Conservation (phyloP, 2,329 filamentous ascomycete species). For the Alternaria brassicae region DNA sequence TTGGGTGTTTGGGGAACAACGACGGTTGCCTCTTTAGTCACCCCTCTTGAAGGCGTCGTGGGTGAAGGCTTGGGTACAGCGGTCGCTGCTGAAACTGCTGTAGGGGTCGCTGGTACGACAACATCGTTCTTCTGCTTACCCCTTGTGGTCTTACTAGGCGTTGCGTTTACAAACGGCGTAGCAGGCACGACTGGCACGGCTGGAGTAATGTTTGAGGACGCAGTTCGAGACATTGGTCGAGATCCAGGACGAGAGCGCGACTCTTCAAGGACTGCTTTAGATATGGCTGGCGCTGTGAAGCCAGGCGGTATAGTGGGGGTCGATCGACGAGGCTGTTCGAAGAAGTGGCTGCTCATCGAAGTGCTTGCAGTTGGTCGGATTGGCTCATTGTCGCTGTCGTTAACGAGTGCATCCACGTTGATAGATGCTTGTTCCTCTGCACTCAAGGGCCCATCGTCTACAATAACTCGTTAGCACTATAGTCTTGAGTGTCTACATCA, state of each 20-base stretch:
- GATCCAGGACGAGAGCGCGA: constrained; percentile 24
- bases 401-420: constrained; percentile 73
- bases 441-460: constrained; percentile 68
- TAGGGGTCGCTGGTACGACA: constrained; percentile 5
- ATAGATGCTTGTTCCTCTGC: constrained; percentile 67
- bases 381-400: constrained; percentile 56
- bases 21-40: constrained; percentile 13
- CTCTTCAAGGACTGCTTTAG: constrained; percentile 35
- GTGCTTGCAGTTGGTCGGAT: constrained; percentile 40
- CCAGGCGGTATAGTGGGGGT: constrained; percentile 57
- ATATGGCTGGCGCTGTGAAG: constrained; percentile 45
- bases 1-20: constrained; percentile 19
- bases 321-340: constrained; percentile 50
- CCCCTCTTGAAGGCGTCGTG: constrained; percentile 31
- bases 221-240: constrained; percentile 39
- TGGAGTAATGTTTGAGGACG: constrained; percentile 41
- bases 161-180: constrained; percentile 43
- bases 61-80: constrained; percentile 15
- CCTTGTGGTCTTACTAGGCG: constrained; percentile 41
- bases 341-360: constrained; percentile 31
- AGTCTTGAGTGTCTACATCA: neutral
- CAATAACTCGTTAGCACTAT: constrained; percentile 53
- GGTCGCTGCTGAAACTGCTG: constrained; percentile 3
- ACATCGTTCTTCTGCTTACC: constrained; percentile 24
- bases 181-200: constrained; percentile 52